phyloP scores from a whole-genome alignment of 2,329 filamentous ascomycete species.

The Cucurbitaria berberidis region DNA sequence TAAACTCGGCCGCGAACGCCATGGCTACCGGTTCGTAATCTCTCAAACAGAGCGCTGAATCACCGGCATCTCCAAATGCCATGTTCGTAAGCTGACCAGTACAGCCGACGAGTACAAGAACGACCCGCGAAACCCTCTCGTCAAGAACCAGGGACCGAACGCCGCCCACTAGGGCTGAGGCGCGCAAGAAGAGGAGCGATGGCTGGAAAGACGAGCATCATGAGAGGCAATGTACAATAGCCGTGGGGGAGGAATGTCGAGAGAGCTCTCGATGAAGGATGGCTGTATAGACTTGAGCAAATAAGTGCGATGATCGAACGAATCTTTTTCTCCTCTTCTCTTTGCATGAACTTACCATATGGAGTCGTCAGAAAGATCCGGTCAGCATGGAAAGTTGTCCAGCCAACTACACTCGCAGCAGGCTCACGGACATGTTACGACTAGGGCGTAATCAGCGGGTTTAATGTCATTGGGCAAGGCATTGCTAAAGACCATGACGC shows the following conservation, averaged over 20 bases:
- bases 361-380: not conserved
- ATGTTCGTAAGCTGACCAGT: constrained; percentile 25
- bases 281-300: constrained; percentile 44
- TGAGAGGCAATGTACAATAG: constrained; percentile 46
- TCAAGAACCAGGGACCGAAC: constrained; percentile 41
- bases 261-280: constrained; percentile 21
- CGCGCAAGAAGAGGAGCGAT: constrained; percentile 16
- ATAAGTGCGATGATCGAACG: constrained; percentile 18
- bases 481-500: no score
- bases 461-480: no score
- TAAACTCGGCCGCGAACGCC: constrained; percentile 81
- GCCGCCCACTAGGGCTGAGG: constrained; percentile 37
- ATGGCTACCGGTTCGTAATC: constrained; percentile 76
- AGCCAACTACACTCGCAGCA: not conserved
- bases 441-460: no score
- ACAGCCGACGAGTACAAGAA: constrained; percentile 94
- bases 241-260: constrained; percentile 26
- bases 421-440: no score
- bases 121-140: constrained; percentile 82
- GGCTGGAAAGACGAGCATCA: constrained; percentile 22
- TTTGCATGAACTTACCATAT: not conserved
- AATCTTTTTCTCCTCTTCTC: not conserved
- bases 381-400: not conserved
- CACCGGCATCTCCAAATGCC: not conserved
- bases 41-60: not conserved